Base-by-base conservation (phyloP, 768 basidiomycete species). In the Leccinellum rugosiceps region DNA sequence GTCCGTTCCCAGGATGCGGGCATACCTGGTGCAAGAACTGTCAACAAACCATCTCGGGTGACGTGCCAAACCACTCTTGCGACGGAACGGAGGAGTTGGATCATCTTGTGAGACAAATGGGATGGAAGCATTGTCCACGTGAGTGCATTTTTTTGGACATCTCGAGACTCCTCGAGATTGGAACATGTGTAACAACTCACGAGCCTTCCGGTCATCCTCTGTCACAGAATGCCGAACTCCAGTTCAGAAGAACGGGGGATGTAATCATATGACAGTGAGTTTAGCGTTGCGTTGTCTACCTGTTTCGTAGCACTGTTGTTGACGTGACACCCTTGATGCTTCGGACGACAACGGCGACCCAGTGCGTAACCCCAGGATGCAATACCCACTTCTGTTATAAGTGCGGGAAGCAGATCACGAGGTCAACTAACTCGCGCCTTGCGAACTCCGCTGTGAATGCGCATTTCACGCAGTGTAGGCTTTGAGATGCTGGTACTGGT, bases 111-210 rank as follows among this genome's bases (percentile, higher is more conserved):
- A 66, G 61, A 32, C 65, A 74, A 50, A 72, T 76, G 55, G 85
- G 85, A 6, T 87, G 85, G 86, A 84, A 81, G 58, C 75, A 78
- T 56, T 87, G 86, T 65, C 81, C 86, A 57, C 82, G 86, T 74
- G 63, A 62, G 75, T n/a, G n/a, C n/a, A n/a, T 25, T 55, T 14
- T 4, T 28, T 34, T 13, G 2, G 13, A 34, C 23, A 23, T 6
- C 26, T 26, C 6, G 3, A 6, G 26, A 26, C 26, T 3, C 8
- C 10, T 15, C 8, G 7, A 41, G 4, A 30, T 48, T 17, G 17
- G 21, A 44, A 25, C 25, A n/a, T 25, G 45, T n/a, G 19, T 46
- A n/a, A 25, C 43, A 23, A 32, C 38, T 64, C 35, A 38, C 28
- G 28, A 30, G 28, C 8, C 28, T 30, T 30, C n/a, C 19, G 23